Base-by-base conservation (phyloP, 2,329 filamentous ascomycete species). In the Knoxdaviesia capensis region DNA sequence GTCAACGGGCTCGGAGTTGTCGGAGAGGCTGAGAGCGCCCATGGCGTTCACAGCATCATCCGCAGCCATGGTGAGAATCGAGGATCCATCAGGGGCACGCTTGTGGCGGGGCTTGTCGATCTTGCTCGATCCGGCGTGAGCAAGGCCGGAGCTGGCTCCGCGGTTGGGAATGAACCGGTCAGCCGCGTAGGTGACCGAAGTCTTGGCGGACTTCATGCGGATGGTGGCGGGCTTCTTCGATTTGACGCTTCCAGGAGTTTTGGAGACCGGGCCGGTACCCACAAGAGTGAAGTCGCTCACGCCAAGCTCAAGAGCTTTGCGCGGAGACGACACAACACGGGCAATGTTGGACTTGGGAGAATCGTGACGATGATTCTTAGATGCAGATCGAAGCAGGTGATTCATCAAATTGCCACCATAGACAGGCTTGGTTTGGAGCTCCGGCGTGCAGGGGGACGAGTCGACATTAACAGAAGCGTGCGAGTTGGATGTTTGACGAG, bases 81-180 rank as follows among this genome's bases (percentile, higher is more conserved):
- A 65, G 2, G 86, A 93, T 34, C 37, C 44, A 36, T 39, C 39
- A 20, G 38, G 31, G 43, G 75, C 77, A 39, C 73, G 78, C 63
- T 85, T 88, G 45, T 84, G 72, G 44, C 80, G 71, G 51, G 79
- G 71, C 56, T 73, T 74, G 47, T 88, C 80, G 38, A 88, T 73
- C 71, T 96, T 96, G 48, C 77, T 77, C 42, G 84, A 80, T 46
- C 85, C 84, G 45, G 72, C 72, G 51, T 86, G 86, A 54, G 78
- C 69, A 55, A 94, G 81, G 43, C 81, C 87, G 41, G 92, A 90
- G 65, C 87, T 94, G 49, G 87, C 82, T 40, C 72, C 73, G 32
- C 90, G 81, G 67, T 93, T 94, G 50, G 90, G 88, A 50, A 98
- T 96, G 66, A 96, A 98, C 42, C 90, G 79, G 59, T 98, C 90